Percentiles rank a stretch among this genome's conserved stretches.
phyloP scores from a whole-genome alignment of 2,329 filamentous ascomycete species.

The Claviceps quebecensis region DNA sequence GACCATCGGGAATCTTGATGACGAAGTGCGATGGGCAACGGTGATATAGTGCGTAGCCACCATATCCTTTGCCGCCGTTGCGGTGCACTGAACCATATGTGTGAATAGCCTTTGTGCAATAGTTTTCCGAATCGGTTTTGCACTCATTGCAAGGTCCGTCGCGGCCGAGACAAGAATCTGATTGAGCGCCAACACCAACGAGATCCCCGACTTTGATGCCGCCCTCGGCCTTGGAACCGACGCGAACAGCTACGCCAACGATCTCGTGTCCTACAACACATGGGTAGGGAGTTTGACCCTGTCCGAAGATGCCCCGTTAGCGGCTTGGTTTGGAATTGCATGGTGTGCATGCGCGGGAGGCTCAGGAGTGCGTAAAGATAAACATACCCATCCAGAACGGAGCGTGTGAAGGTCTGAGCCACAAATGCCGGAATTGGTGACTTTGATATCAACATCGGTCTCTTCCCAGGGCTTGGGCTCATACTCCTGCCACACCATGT shows the following conservation, averaged over 20 bases:
- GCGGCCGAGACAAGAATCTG: constrained; percentile 34
- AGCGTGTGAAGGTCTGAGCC: constrained; percentile 47
- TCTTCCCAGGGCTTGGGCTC: constrained; percentile 54
- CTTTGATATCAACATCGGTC: constrained; percentile 49
- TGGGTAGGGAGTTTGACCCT: constrained; percentile 17
- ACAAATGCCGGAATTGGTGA: constrained; percentile 54
- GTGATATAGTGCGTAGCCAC: constrained; percentile 30
- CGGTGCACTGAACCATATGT: constrained; percentile 34
- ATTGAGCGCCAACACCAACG: constrained; percentile 49
- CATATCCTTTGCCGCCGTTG: constrained; percentile 25
- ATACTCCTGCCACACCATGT: constrained; percentile 41
- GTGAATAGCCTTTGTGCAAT: constrained; percentile 27
- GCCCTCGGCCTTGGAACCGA: constrained; percentile 32
- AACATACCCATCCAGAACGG: constrained; percentile 34
- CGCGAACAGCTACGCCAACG: constrained; percentile 41
- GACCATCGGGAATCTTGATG: constrained; percentile 29
- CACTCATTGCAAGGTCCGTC: constrained; percentile 28
- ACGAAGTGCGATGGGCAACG: constrained; percentile 31
- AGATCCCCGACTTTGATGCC: constrained; percentile 46
- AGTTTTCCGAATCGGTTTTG: constrained; percentile 24
- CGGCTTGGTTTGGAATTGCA: background rate
- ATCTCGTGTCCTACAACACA: constrained; percentile 53
- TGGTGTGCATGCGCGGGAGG: background rate
- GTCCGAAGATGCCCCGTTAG: background rate
- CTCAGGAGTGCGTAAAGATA: background rate